phyloP scores from a whole-genome alignment of 2,329 filamentous ascomycete genomes.

The Clarireedia hainanense region DNA sequence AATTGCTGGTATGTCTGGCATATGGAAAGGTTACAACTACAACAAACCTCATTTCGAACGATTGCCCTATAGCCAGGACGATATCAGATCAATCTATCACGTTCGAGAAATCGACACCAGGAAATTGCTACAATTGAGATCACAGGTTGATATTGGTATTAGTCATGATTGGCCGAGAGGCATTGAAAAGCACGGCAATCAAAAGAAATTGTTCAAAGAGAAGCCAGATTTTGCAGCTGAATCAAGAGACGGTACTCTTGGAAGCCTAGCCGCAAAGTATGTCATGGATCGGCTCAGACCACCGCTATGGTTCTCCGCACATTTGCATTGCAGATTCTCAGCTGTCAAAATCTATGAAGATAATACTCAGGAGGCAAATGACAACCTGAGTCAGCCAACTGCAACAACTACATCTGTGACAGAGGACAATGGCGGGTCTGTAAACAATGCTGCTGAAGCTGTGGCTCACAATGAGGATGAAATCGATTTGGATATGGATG shows the following conservation, averaged over 20 bases:
- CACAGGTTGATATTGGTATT: conserved; percentile 82
- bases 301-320: conserved; percentile 85
- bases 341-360: conserved; percentile 54
- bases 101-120: conserved; percentile 84
- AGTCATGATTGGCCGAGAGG: conserved; percentile 93
- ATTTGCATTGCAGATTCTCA: conserved; percentile 82
- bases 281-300: conserved; percentile 78
- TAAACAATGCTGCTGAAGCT: neutral
- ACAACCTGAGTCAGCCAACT: neutral
- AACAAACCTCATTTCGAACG: conserved; percentile 76
- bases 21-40: conserved; percentile 91
- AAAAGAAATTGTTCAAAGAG: conserved; percentile 55
- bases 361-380: conserved; percentile 13
- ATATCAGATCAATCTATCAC: conserved; percentile 80
- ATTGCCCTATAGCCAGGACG: conserved; percentile 70
- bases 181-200: conserved; percentile 72
- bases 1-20: conserved; percentile 85
- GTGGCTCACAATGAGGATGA: conserved; percentile 52
- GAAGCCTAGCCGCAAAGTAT: conserved; percentile 70
- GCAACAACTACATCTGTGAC: neutral
- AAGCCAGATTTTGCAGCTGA: conserved; percentile 74
- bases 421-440: neutral
- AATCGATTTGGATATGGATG: conserved; percentile 60
- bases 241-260: conserved; percentile 65
- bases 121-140: conserved; percentile 76